Percentiles rank a stretch among this genome's conserved stretches.
These are phyloP conservation scores for Eutypella sp. DNA, from an alignment of 2,329 filamentous ascomycete species.

Conservation along the genomic window DNA sequence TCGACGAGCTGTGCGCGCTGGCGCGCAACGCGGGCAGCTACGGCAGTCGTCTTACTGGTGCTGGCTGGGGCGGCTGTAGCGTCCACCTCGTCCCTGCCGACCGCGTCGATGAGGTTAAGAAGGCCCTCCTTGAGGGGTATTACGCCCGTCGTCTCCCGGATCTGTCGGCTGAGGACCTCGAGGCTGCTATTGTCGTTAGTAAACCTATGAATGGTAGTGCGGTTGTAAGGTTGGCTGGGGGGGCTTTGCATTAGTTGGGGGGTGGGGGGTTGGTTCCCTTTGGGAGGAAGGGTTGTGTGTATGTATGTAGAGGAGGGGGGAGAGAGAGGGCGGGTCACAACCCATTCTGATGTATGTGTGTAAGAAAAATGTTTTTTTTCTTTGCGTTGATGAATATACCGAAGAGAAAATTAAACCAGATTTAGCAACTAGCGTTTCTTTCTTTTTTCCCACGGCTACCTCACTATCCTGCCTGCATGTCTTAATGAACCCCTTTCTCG, in stretches of 20 bases:
- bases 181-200: constrained; percentile 80
- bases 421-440: too few species aligned
- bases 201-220: constrained; percentile 74
- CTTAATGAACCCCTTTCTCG: too few species aligned
- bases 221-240: constrained; percentile 38
- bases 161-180: constrained; percentile 64
- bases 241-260: too few species aligned
- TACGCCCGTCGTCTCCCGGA: constrained; percentile 67
- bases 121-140: constrained; percentile 76
- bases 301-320: too few species aligned
- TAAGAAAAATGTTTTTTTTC: too few species aligned
- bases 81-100: constrained; percentile 87
- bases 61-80: constrained; percentile 94
- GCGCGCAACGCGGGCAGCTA: constrained; percentile 74
- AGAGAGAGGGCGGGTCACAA: too few species aligned
- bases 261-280: constrained; percentile 30
- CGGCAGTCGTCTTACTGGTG: constrained; percentile 82
- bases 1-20: constrained; percentile 83
- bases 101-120: constrained; percentile 72
- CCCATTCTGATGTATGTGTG: too few species aligned
- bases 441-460: too few species aligned
- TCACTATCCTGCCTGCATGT: too few species aligned
- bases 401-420: too few species aligned
- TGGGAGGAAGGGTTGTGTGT: too few species aligned
- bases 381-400: too few species aligned